A percentile compares a stretch with the other conserved stretches of the same genome.
phyloP scores from a whole-genome alignment of 331 rosid genomes.

The Telfairia occidentalis region DNA sequence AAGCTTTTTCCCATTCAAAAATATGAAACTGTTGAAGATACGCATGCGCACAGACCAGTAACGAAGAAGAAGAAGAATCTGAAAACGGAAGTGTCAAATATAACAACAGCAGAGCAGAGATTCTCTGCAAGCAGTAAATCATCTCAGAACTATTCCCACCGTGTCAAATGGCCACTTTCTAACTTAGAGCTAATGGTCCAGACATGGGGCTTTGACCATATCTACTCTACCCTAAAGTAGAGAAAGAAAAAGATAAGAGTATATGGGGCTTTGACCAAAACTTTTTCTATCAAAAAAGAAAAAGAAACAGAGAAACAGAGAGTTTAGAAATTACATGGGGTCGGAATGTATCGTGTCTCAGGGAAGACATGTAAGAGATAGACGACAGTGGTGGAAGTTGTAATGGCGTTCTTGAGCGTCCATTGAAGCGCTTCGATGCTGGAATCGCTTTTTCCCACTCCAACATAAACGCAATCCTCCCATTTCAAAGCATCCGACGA shows the following conservation, averaged over 20 bases:
- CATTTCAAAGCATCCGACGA: constrained; percentile 10
- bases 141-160: not conserved
- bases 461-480: constrained; percentile 58
- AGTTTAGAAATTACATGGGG: constrained; percentile 33
- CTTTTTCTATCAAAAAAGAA: not conserved
- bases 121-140: not conserved
- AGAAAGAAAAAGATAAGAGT: not conserved
- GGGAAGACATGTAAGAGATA: constrained; percentile 77
- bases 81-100: not conserved
- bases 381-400: constrained; percentile 24
- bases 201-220: not conserved
- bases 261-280: not conserved
- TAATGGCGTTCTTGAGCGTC: constrained; percentile 42
- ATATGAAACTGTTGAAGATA: not conserved
- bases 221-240: not conserved
- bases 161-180: not conserved
- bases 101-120: not conserved
- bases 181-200: not conserved
- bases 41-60: not conserved
- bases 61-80: constrained; percentile 1
- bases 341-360: constrained; percentile 44
- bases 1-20: not conserved
- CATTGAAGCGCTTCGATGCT: constrained; percentile 64
- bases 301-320: not conserved
- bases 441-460: constrained; percentile 67